phyloP scores from a whole-genome alignment of 2,329 filamentous ascomycete genomes.

The Verticillium alfalfae region DNA sequence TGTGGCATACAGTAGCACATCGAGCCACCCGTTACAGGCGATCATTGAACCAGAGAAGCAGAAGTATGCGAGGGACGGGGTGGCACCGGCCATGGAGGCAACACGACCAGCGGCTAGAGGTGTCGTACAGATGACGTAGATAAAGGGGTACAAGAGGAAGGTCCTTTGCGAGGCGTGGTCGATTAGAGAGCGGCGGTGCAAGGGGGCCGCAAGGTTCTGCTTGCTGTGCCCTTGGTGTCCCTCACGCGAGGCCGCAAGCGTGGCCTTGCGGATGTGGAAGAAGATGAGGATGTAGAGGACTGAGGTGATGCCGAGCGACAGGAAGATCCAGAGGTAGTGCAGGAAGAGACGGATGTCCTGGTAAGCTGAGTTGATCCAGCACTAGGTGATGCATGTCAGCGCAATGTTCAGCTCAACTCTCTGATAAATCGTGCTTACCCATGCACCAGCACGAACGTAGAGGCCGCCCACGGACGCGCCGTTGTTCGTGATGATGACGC shows the following conservation, averaged over 20 bases:
- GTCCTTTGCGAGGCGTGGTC: constrained; percentile 36
- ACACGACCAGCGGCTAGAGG: constrained; percentile 62
- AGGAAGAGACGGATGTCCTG: constrained; percentile 50
- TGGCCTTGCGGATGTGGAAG: constrained; percentile 25
- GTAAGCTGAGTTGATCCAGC: constrained; percentile 56
- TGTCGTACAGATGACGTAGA: constrained; percentile 64
- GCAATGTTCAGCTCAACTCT: background rate
- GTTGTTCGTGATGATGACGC: constrained; percentile 35
- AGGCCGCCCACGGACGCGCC: constrained; percentile 36
- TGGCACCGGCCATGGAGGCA: constrained; percentile 50
- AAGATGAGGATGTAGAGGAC: constrained; percentile 35
- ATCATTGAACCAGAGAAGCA: constrained; percentile 55
- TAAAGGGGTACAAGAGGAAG: constrained; percentile 62
- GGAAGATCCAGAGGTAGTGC: constrained; percentile 62
- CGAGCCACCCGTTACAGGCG: constrained; percentile 49
- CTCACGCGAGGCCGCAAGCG: constrained; percentile 15
- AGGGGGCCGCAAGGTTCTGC: background rate
- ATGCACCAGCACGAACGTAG: constrained; percentile 61
- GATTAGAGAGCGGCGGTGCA: background rate
- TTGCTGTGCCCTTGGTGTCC: constrained; percentile 4
- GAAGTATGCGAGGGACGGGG: constrained; percentile 48
- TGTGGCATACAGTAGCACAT: constrained; percentile 47
- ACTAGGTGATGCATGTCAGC: constrained; percentile 29
- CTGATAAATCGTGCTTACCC: constrained; percentile 33
- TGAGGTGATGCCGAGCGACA: constrained; percentile 29